Percentiles rank a stretch among this genome's conserved stretches.
Conservation (phyloP, 805 yeast species). For the Lipomyces mesembrius region DNA sequence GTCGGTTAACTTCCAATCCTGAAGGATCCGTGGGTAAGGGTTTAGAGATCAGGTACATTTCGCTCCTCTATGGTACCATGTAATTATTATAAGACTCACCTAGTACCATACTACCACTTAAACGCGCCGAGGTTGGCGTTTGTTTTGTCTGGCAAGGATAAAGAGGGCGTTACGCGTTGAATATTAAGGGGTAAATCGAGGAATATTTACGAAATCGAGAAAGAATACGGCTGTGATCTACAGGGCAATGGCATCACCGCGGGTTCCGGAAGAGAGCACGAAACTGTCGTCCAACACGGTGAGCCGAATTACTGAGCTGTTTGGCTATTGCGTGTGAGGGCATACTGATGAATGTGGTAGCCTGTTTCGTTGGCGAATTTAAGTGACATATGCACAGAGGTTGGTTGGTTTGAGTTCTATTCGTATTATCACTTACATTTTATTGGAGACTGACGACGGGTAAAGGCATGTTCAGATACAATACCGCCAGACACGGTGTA, state of each 20-base stretch:
- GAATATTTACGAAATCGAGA: neutral
- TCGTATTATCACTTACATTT: neutral
- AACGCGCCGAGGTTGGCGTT: neutral
- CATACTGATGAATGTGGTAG: slow-evolving; percentile 8
- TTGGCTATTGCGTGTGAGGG: neutral
- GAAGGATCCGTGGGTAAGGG: no score
- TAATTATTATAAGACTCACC: neutral
- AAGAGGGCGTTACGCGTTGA: no score
- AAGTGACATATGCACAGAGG: slow-evolving; percentile 28
- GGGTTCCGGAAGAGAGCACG: slow-evolving; percentile 24
- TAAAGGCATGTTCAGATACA: slow-evolving; percentile 24
- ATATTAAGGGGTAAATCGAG: neutral
- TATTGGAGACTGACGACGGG: neutral
- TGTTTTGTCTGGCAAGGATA: neutral
- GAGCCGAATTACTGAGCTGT: neutral
- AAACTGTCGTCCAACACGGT: slow-evolving; percentile 25
- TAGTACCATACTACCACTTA: neutral
- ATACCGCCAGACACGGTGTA: slow-evolving; percentile 24
- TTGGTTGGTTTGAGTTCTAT: neutral
- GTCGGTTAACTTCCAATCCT: no score
- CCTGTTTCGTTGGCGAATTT: slow-evolving; percentile 21
- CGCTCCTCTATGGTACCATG: no score
- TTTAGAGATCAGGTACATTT: no score
- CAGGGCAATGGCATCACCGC: slow-evolving; percentile 16
- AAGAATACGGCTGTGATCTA: neutral